Evolutionary conservation across 257 asterid species (phyloP).

Genomic region (Plantago major): DNA sequence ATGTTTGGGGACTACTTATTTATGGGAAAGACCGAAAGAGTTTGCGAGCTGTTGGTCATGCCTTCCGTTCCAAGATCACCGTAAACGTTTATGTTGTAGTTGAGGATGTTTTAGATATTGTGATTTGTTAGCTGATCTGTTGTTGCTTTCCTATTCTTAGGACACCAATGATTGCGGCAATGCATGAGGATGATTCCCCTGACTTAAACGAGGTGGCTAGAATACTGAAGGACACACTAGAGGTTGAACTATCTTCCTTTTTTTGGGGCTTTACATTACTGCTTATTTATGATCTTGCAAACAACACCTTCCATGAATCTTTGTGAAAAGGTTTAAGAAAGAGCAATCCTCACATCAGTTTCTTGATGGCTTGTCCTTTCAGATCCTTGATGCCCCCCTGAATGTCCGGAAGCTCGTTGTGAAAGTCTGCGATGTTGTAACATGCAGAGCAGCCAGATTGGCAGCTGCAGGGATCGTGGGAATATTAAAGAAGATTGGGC

Average conservation of each 20-base stretch:
- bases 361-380: conserved; percentile 16
- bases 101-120: neutral
- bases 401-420: conserved; percentile 70
- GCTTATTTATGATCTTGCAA: neutral
- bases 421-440: conserved; percentile 71
- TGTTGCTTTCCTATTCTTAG: conserved; percentile 31
- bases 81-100: neutral
- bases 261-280: no score
- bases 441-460: conserved; percentile 77
- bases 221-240: conserved; percentile 50
- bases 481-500: conserved; percentile 78
- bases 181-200: conserved; percentile 89
- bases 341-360: neutral
- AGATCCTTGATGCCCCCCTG: conserved; percentile 58
- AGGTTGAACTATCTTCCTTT: conserved; percentile 38
- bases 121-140: neutral
- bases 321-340: no score
- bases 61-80: neutral
- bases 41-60: neutral
- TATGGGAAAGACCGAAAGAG: no score
- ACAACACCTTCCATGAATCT: neutral
- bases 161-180: conserved; percentile 73
- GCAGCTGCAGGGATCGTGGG: conserved; percentile 97
- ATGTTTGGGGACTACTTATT: neutral
- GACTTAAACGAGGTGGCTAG: conserved; percentile 66